Evolutionary conservation across 192 early-diverging fungal species (phyloP), one percentile per base, ranked within the genome.

Genomic region (Coemansia sp.): DNA sequence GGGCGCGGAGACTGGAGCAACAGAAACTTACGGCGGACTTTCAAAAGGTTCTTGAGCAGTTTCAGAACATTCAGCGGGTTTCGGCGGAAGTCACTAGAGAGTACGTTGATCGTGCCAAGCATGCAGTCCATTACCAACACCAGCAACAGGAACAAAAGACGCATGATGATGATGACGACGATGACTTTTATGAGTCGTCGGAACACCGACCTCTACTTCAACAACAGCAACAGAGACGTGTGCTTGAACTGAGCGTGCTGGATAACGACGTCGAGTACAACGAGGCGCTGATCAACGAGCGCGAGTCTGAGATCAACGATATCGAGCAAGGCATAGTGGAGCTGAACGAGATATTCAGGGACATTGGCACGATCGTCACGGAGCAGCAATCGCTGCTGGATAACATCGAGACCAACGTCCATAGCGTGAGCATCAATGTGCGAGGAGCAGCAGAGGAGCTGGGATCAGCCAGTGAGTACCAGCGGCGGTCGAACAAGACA

Each of bases 341-440:
- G 62, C 79, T 99, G 15, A 99, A 97, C 68, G 94, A 97, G 67
- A 92, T 99, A 53, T 99, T 99, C 68, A 74, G 93, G 51, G 94
- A 97, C 77, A 63, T 99, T 36, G 93, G 92, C 0, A 94, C 92
- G 4, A 82, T 99, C 55, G 95, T 99, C n/a, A 90, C 91, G 22
- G 95, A 99, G 65, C 96, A 99, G 81, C 89, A 92, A 58, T 87
- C 86, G 51, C 82, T 92, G 58, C 73, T 99, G 8, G 96, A 96
- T 52, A 95, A 91, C 47, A 99, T 99, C 51, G 92, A 97, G 65
- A 82, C 85, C 17, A 99, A 97, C 66, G 91, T 99, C n/a, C 81
- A 86, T 32, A 82, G 78, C 39, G 89, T 94, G 35, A 77, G 83
- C 6, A 76, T 83, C 53, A 88, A 93, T 50, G 83, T 91, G 22